Conservation (phyloP, 805 yeast genomes). For the Naumovozyma dairenensis region DNA sequence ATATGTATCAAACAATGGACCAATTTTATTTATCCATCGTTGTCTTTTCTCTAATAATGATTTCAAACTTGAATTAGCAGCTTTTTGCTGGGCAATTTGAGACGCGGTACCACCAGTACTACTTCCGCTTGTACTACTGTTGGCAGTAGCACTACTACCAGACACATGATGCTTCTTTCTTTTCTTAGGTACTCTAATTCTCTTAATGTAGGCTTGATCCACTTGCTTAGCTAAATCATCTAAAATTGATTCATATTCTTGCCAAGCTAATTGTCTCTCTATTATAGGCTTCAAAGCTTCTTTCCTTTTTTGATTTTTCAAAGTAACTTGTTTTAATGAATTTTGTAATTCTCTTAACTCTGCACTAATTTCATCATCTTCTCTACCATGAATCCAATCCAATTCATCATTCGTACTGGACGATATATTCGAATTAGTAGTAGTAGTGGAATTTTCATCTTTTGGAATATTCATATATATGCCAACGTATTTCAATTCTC, state of each 20-base stretch:
- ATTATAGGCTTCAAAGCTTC: conserved; percentile 56
- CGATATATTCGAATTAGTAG: too few species aligned
- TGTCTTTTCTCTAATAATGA: conserved; percentile 75
- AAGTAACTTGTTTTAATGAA: conserved; percentile 51
- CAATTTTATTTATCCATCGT: conserved; percentile 85
- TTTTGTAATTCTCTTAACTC: conserved; percentile 69
- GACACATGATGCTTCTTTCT: conserved; percentile 29
- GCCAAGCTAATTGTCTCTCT: conserved; percentile 88
- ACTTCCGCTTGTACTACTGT: conserved; percentile 13
- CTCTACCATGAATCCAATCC: conserved; percentile 66
- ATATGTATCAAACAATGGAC: conserved; percentile 64
- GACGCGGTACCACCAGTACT: conserved; percentile 25
- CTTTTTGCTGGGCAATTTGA: conserved; percentile 47
- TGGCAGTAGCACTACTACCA: conserved; percentile 10
- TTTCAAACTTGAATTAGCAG: conserved; percentile 67
- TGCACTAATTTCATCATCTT: conserved; percentile 88
- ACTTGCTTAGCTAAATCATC: conserved; percentile 95
- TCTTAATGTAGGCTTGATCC: conserved; percentile 82
- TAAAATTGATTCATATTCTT: conserved; percentile 78
- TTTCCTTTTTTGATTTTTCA: conserved; percentile 59
- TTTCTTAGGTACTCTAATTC: conserved; percentile 61
- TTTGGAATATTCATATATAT: conserved; percentile 55
- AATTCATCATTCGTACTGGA: conserved; percentile 33
- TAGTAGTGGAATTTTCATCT: conserved; percentile 20
- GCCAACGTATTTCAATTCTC: conserved; percentile 86